Conservation (phyloP, 495 filamentous ascomycete genomes). For the Elasticomyces elasticus region DNA sequence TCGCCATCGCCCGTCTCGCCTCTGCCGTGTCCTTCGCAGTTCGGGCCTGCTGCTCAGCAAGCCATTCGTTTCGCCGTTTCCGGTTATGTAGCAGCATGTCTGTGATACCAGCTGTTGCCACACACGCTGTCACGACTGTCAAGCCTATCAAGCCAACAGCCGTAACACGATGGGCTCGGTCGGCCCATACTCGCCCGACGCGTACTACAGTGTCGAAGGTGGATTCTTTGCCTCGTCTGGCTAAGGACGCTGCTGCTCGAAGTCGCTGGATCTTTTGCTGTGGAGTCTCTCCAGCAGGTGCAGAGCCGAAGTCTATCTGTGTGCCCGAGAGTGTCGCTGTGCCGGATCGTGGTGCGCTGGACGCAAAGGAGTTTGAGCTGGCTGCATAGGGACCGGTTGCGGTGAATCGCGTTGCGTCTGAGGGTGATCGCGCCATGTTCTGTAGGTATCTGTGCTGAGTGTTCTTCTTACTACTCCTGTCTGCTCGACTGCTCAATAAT, state of each 20-base stretch:
- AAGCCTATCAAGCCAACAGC: slow-evolving; percentile 65
- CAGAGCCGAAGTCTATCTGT: slow-evolving; percentile 8
- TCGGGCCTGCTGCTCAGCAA: slow-evolving; percentile 25
- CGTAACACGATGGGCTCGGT: slow-evolving; percentile 70
- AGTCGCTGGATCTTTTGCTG: slow-evolving; percentile 82
- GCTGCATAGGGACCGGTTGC: slow-evolving; percentile 79
- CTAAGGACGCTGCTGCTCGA: slow-evolving; percentile 64
- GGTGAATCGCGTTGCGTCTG: slow-evolving; percentile 93
- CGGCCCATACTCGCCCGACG: slow-evolving; percentile 61
- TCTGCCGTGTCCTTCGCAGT: slow-evolving; percentile 21
- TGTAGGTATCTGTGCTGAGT: not conserved
- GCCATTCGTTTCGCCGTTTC: slow-evolving; percentile 38
- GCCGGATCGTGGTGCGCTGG: slow-evolving; percentile 12
- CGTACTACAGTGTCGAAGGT: slow-evolving; percentile 60
- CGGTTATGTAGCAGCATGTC: slow-evolving; percentile 88
- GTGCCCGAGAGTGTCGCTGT: not conserved
- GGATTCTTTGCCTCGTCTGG: slow-evolving; percentile 54
- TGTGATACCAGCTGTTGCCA: slow-evolving; percentile 68
- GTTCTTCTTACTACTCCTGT: too few species aligned
- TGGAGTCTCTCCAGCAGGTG: slow-evolving; percentile 58
- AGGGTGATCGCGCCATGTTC: slow-evolving; percentile 71
- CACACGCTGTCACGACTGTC: slow-evolving; percentile 60
- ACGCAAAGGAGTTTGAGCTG: slow-evolving; percentile 46
- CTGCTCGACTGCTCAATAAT: not conserved
- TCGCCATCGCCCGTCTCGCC: slow-evolving; percentile 21